These are phyloP conservation scores for Pleurozium schreberi DNA, from an alignment of 225 moss, liverwort and hornwort genomes.

Conservation along the genomic window DNA sequence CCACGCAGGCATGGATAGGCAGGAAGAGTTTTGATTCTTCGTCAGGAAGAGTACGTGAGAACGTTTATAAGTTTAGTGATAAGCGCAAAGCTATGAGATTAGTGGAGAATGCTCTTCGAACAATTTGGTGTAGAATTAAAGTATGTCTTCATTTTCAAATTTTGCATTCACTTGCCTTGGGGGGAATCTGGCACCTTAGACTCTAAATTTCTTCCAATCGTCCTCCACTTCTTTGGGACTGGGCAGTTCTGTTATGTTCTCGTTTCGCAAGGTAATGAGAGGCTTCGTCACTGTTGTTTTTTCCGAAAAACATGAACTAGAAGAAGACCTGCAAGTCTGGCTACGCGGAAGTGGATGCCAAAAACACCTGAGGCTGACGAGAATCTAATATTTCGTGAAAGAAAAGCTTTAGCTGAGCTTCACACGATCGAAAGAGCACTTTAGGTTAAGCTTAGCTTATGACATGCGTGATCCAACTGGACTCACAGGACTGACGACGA, in stretches of 20 bases:
- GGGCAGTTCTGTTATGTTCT: neutral
- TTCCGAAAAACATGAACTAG: neutral
- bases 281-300: neutral
- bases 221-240: neutral
- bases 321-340: neutral
- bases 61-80: no score
- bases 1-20: neutral
- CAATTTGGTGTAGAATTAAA: no score
- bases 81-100: neutral
- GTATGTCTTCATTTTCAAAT: no score
- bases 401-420: neutral
- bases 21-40: neutral
- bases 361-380: neutral
- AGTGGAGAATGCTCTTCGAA: neutral
- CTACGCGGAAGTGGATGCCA: neutral
- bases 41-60: no score
- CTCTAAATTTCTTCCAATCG: neutral
- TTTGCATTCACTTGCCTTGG: neutral
- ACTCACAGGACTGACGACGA: conserved; percentile 3
- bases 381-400: neutral
- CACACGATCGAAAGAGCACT: neutral
- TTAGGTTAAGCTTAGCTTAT: neutral
- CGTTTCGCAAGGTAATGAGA: neutral
- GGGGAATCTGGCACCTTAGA: neutral
- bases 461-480: neutral